A percentile compares a stretch with the other conserved stretches of the same genome.
Evolutionary conservation across 129 eudicot species (phyloP).

Genomic region (Mikania micrantha): DNA sequence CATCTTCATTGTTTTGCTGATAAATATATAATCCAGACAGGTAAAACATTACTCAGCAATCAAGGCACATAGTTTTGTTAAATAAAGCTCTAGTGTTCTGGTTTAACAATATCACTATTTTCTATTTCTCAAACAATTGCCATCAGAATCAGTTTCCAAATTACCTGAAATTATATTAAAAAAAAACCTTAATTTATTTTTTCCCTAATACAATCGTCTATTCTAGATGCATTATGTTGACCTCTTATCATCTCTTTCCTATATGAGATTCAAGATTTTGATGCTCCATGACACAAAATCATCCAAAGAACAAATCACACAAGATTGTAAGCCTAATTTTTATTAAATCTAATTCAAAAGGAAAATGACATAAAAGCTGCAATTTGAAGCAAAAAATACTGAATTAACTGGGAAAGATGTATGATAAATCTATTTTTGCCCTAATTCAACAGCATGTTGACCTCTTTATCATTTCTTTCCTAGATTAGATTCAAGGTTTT

Average conservation of each 20-base stretch:
- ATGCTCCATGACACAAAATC: background rate
- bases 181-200: background rate
- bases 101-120: constrained; percentile 4
- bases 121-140: constrained; percentile 2
- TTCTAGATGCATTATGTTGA: background rate
- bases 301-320: background rate
- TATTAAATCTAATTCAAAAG: background rate
- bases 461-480: too few relatives aligned
- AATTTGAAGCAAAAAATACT: background rate
- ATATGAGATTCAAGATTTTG: background rate
- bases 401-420: background rate
- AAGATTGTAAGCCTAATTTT: constrained; percentile 1
- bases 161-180: background rate
- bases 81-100: constrained; percentile 6
- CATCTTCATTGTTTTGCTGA: constrained; percentile 40
- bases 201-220: constrained; percentile 10
- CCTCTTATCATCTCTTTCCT: background rate
- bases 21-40: constrained; percentile 39
- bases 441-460: too few relatives aligned
- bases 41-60: constrained; percentile 29
- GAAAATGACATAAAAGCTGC: background rate
- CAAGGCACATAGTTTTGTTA: constrained; percentile 20
- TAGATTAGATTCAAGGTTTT: background rate
- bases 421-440: too few relatives aligned
- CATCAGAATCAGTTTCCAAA: background rate